These are phyloP conservation scores for Ganoderma boninense DNA, from an alignment of 1,284 basidiomycete species.

Conservation along the genomic window DNA sequence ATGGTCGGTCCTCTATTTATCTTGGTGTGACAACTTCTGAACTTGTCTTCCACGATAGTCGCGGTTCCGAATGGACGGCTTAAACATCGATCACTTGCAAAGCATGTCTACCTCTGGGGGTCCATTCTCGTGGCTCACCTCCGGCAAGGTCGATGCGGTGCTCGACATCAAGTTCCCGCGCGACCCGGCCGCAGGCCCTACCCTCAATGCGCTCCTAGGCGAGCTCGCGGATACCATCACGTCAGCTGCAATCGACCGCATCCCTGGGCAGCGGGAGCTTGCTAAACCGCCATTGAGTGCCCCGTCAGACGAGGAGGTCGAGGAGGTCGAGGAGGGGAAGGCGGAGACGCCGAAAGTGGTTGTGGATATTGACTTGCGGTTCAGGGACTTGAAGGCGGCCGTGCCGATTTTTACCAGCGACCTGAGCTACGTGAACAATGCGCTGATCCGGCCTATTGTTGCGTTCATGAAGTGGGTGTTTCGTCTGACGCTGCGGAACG, in stretches of 20 bases:
- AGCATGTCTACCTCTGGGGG: slow-evolving; percentile 85
- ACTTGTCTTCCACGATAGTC: slow-evolving; percentile 59
- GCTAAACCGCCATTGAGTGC: slow-evolving; percentile 88
- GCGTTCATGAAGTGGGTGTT: slow-evolving; percentile 94
- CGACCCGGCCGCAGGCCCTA: slow-evolving; percentile 77
- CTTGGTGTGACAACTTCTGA: neutral
- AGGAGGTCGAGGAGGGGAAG: slow-evolving; percentile 35
- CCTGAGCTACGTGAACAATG: slow-evolving; percentile 92
- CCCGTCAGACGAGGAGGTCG: slow-evolving; percentile 56
- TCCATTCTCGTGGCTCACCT: slow-evolving; percentile 96
- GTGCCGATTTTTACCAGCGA: slow-evolving; percentile 92
- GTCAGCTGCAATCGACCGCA: slow-evolving; percentile 68
- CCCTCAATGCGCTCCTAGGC: slow-evolving; percentile 89
- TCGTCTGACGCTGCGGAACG: neutral
- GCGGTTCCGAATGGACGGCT: slow-evolving; percentile 95
- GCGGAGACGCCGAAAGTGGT: slow-evolving; percentile 63
- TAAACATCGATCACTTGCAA: slow-evolving; percentile 97
- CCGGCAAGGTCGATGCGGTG: slow-evolving; percentile 96
- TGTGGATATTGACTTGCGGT: slow-evolving; percentile 94
- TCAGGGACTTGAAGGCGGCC: slow-evolving; percentile 95
- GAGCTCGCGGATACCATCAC: slow-evolving; percentile 92
- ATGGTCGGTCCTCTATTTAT: slow-evolving; percentile 69
- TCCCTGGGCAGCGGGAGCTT: slow-evolving; percentile 89
- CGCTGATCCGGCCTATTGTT: slow-evolving; percentile 96
- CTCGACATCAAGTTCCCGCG: slow-evolving; percentile 97